Conservation (phyloP, 2,329 filamentous ascomycete genomes). For the Cytospora mali region DNA sequence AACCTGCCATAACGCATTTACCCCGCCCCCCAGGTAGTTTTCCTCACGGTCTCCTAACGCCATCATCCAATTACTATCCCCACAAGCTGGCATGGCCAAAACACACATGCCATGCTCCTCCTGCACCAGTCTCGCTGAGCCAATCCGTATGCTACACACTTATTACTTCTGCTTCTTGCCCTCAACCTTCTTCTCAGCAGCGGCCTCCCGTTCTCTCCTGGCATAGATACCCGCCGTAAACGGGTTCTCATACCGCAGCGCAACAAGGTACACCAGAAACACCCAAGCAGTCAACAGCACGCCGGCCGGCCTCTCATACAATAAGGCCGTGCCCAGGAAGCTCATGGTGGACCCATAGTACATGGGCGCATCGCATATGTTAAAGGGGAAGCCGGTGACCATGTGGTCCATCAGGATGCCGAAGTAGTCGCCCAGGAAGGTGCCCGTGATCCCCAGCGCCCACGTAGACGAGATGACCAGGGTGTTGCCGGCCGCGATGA, state of each 20-base stretch:
- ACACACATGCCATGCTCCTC: not conserved
- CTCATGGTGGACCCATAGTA: slow-evolving; percentile 93
- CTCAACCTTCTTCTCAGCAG: slow-evolving; percentile 36
- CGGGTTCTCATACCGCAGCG: slow-evolving; percentile 86
- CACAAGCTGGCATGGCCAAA: not conserved
- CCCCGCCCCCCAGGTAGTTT: not conserved
- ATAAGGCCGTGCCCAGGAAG: slow-evolving; percentile 84
- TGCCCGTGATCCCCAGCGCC: slow-evolving; percentile 90
- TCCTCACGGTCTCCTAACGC: not conserved
- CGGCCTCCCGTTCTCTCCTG: slow-evolving; percentile 70
- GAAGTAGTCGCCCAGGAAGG: slow-evolving; percentile 97
- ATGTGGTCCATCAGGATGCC: slow-evolving; percentile 96
- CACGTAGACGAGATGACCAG: slow-evolving; percentile 89
- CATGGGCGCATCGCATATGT: slow-evolving; percentile 88
- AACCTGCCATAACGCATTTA: not conserved
- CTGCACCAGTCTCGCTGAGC: no score
- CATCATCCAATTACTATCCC: not conserved
- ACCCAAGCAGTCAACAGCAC: slow-evolving; percentile 76
- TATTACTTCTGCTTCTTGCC: slow-evolving; percentile 55
- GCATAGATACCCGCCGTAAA: slow-evolving; percentile 93
- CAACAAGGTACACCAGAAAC: slow-evolving; percentile 75
- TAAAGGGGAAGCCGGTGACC: slow-evolving; percentile 96
- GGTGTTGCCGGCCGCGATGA: slow-evolving; percentile 76
- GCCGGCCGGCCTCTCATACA: slow-evolving; percentile 86
- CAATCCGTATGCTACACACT: not conserved